phyloP scores from a whole-genome alignment of 495 filamentous ascomycete species.

The Lophiotrema nucula region DNA sequence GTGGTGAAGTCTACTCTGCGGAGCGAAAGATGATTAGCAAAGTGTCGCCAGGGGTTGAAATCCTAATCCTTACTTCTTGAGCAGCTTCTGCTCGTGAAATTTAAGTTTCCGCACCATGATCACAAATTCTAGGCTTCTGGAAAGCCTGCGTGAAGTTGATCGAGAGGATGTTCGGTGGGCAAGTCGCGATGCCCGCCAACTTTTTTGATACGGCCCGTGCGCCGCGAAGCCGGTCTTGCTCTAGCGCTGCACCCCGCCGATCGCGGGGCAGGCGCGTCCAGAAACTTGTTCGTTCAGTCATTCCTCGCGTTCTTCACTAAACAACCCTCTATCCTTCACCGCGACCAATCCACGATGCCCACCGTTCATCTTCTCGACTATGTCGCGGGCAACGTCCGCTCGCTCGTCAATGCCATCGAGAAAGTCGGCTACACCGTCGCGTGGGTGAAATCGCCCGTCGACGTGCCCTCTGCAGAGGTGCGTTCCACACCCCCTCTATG shows the following conservation, averaged over 20 bases:
- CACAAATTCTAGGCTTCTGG: too few species aligned
- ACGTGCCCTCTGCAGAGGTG: conserved; percentile 83
- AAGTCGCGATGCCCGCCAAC: too few species aligned
- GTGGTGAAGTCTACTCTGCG: conserved; percentile 95
- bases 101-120: conserved; percentile 90
- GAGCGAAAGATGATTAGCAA: too few species aligned
- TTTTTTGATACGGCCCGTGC: too few species aligned
- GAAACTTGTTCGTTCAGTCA: conserved; percentile 7
- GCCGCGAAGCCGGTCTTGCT: too few species aligned
- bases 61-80: too few species aligned
- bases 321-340: background rate
- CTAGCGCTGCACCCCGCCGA: conserved; percentile 18
- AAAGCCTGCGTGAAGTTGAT: too few species aligned
- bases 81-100: conserved; percentile 82
- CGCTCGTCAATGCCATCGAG: conserved; percentile 95
- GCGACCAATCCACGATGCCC: too few species aligned
- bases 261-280: conserved; percentile 23
- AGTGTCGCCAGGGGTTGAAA: too few species aligned
- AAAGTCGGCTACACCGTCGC: conserved; percentile 88
- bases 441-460: conserved; percentile 83
- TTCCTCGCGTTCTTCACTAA: background rate
- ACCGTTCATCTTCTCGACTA: conserved; percentile 90
- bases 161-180: too few species aligned
- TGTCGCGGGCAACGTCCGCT: conserved; percentile 85
- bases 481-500: conserved; percentile 17